phyloP scores from a whole-genome alignment of 169 alveolate species.

The Theileria luwenshuni region DNA sequence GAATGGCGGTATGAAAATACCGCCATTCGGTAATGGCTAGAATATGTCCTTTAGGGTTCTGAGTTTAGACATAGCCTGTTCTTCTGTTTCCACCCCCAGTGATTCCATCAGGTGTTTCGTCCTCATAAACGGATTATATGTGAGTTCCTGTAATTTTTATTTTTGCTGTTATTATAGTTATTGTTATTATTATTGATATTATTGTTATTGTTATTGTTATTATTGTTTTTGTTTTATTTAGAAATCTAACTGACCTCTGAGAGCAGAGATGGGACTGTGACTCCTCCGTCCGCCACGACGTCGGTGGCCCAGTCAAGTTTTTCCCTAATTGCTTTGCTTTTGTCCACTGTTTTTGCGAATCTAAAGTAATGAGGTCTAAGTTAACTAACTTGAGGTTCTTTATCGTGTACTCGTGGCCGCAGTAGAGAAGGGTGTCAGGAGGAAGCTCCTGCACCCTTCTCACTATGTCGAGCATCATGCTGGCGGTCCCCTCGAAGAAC shows the following conservation, averaged over 20 bases:
- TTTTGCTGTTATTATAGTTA: no score
- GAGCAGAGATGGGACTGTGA: constrained; percentile 74
- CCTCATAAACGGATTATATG: constrained; percentile 67
- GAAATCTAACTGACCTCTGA: constrained; percentile 26
- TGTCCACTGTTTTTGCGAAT: constrained; percentile 58
- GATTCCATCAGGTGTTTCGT: constrained; percentile 21
- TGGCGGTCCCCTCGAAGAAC: constrained; percentile 92
- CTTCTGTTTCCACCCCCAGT: constrained; percentile 41
- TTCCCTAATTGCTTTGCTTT: constrained; percentile 18
- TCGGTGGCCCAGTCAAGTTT: constrained; percentile 57
- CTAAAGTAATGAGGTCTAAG: neutral
- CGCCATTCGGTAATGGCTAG: neutral
- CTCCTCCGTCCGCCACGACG: constrained; percentile 23
- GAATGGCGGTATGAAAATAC: no score
- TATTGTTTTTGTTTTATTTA: no score
- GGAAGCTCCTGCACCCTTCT: constrained; percentile 72
- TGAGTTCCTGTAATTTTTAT: constrained; percentile 45
- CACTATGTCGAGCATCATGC: constrained; percentile 78
- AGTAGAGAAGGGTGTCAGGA: constrained; percentile 86
- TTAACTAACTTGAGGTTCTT: constrained; percentile 73
- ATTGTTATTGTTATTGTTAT: no score
- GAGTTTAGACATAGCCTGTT: constrained; percentile 49
- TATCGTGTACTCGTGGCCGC: constrained; percentile 94
- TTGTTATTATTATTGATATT: no score
- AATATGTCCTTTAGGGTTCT: constrained; percentile 56